phyloP scores from a whole-genome alignment of 2,329 filamentous ascomycete genomes.

The Neonectria hederae region DNA sequence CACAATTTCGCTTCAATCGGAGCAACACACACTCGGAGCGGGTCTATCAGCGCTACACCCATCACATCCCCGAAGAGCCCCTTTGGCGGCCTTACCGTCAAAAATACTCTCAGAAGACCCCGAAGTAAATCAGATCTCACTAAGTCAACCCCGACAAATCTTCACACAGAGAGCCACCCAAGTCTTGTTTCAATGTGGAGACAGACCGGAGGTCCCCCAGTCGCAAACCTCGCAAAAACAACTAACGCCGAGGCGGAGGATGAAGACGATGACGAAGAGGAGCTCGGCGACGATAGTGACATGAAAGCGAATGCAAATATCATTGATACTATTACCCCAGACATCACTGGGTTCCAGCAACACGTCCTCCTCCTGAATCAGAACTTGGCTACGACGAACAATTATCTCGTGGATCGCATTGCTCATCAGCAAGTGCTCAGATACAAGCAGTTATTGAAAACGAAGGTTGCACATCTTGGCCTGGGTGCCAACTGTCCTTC shows the following conservation, averaged over 20 bases:
- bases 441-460: constrained; percentile 79
- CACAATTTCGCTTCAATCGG: constrained; percentile 65
- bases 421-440: constrained; percentile 81
- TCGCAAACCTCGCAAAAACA: constrained; percentile 56
- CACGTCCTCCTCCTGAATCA: constrained; percentile 81
- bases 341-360: constrained; percentile 75
- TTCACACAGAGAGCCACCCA: constrained; percentile 50
- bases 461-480: constrained; percentile 75
- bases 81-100: constrained; percentile 56
- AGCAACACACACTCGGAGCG: constrained; percentile 64
- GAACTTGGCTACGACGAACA: constrained; percentile 63
- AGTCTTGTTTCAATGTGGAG: constrained; percentile 62
- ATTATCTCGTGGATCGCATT: constrained; percentile 80
- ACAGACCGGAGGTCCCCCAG: constrained; percentile 63
- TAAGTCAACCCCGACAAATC: constrained; percentile 47
- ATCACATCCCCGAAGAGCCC: constrained; percentile 64
- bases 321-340: constrained; percentile 44
- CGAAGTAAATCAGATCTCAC: constrained; percentile 65
- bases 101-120: constrained; percentile 61
- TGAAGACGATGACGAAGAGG: constrained; percentile 67
- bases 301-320: constrained; percentile 70
- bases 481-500: constrained; percentile 70
- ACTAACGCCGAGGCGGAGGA: constrained; percentile 48
- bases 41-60: constrained; percentile 66
- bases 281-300: constrained; percentile 65